These are phyloP conservation scores for Melaleuca quinquenervia DNA, from an alignment of 345 rosid species.

Conservation along the genomic window DNA sequence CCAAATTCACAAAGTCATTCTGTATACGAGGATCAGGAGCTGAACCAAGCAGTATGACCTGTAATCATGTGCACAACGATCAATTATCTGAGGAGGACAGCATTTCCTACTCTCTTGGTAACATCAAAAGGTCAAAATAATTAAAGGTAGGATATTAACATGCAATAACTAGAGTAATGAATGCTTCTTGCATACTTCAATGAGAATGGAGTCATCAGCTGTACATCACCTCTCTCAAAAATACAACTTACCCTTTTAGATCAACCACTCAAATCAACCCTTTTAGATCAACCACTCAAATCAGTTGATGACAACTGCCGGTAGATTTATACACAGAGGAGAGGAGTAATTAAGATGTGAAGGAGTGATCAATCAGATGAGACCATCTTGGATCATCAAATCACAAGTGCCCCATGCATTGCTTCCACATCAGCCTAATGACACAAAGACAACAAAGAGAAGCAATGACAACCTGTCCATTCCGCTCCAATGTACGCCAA, in stretches of 20 bases:
- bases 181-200: background rate
- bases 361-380: background rate
- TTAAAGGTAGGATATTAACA: background rate
- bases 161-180: background rate
- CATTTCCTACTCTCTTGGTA: background rate
- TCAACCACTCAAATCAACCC: background rate
- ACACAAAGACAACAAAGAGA: background rate
- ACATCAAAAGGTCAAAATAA: background rate
- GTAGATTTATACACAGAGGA: background rate
- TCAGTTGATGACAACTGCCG: background rate
- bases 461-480: slow-evolving; percentile 60
- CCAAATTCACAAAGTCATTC: slow-evolving; percentile 75
- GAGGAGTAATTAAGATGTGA: background rate
- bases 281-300: background rate
- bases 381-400: background rate
- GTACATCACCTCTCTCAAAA: background rate
- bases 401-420: background rate
- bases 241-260: background rate
- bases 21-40: slow-evolving; percentile 97
- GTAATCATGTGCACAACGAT: slow-evolving; percentile 1
- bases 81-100: background rate
- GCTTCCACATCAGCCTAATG: background rate
- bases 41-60: slow-evolving; percentile 91
- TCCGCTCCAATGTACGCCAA: slow-evolving; percentile 60
- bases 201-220: background rate